Conservation (phyloP, 805 yeast species). For the Starmerella vitae region DNA sequence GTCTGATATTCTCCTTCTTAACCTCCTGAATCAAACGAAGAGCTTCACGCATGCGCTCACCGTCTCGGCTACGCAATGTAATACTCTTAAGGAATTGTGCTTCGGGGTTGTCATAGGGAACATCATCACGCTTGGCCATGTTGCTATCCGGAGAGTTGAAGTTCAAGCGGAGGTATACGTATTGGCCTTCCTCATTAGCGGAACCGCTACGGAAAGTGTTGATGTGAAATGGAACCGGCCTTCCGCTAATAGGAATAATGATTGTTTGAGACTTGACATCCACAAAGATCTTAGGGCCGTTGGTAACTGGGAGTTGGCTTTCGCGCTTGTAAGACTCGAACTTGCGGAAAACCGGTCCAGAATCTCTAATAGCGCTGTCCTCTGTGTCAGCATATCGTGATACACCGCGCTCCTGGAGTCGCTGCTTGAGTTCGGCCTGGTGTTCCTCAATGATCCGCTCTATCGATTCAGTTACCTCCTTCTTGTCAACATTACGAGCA, state of each 20-base stretch:
- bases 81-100: conserved; percentile 77
- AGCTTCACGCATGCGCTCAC: conserved; percentile 80
- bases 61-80: conserved; percentile 78
- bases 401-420: conserved; percentile 75
- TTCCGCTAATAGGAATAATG: conserved; percentile 78
- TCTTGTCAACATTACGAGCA: conserved; percentile 16
- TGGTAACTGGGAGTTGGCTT: conserved; percentile 76
- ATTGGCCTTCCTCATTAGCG: conserved; percentile 92
- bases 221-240: conserved; percentile 97
- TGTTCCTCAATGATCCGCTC: conserved; percentile 70
- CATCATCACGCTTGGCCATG: conserved; percentile 52
- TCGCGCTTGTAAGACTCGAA: conserved; percentile 92
- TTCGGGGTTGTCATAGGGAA: conserved; percentile 84
- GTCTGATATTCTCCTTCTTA: conserved; percentile 79
- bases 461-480: conserved; percentile 47
- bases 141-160: conserved; percentile 91
- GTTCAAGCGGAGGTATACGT: conserved; percentile 76
- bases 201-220: conserved; percentile 89
- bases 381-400: conserved; percentile 27
- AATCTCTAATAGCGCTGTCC: conserved; percentile 14
- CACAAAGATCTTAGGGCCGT: conserved; percentile 73
- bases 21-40: conserved; percentile 80
- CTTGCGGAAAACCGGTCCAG: conserved; percentile 60
- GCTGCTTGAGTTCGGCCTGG: conserved; percentile 71
- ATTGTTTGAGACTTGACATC: conserved; percentile 82